These are phyloP conservation scores for Erucastrum elatum DNA, from an alignment of 345 rosid species.

Conservation along the genomic window DNA sequence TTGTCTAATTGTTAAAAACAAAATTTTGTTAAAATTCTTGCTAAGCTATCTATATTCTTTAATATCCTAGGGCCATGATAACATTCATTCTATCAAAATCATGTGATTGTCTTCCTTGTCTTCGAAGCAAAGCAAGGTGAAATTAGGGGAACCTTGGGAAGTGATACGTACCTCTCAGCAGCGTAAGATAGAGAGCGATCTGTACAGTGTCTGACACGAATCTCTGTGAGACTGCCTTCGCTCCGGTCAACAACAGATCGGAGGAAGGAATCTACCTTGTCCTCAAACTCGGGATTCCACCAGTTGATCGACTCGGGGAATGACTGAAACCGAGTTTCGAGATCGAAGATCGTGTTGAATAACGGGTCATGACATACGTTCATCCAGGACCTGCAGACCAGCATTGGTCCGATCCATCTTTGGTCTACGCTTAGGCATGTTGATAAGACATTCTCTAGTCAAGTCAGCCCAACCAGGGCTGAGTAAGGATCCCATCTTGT, in stretches of 20 bases:
- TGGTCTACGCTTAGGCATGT: slow-evolving; percentile 59
- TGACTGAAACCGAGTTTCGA: slow-evolving; percentile 53
- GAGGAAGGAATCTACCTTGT: slow-evolving; percentile 60
- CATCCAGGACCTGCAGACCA: slow-evolving; percentile 70
- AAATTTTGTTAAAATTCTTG: too few species aligned
- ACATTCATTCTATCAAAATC: not conserved
- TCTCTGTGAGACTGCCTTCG: slow-evolving; percentile 48
- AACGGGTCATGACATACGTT: slow-evolving; percentile 60
- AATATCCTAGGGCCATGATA: not conserved
- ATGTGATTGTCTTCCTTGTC: not conserved
- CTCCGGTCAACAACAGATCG: slow-evolving; percentile 58
- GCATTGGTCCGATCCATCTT: slow-evolving; percentile 68
- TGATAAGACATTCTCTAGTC: slow-evolving; percentile 64
- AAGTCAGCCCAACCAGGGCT: slow-evolving; percentile 62
- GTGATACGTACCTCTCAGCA: slow-evolving; percentile 56
- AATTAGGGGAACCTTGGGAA: not conserved
- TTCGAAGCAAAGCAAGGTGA: not conserved
- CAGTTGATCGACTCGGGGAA: slow-evolving; percentile 50
- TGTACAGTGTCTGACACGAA: slow-evolving; percentile 72
- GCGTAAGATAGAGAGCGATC: slow-evolving; percentile 56
- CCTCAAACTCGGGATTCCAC: slow-evolving; percentile 71
- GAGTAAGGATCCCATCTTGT: slow-evolving; percentile 25
- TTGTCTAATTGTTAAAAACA: too few species aligned
- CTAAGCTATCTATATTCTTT: not conserved
- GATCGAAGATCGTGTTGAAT: slow-evolving; percentile 59